phyloP scores from a whole-genome alignment of 1,284 basidiomycete species.

The Ganoderma multipileum region DNA sequence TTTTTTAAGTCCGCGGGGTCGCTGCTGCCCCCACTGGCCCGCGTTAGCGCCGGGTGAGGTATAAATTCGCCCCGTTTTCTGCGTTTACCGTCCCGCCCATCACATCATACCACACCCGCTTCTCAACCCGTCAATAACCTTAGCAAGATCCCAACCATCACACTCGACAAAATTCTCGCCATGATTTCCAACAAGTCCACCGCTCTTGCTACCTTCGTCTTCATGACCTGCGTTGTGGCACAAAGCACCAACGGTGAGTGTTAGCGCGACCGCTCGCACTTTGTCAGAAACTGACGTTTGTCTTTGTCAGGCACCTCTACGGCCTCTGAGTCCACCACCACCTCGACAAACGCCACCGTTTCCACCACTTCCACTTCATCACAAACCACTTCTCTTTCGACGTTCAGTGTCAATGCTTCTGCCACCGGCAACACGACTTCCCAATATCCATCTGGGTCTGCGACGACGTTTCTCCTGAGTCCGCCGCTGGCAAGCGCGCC shows the following conservation, averaged over 20 bases:
- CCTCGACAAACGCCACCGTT: not conserved
- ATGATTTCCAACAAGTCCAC: not conserved
- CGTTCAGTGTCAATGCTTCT: not conserved
- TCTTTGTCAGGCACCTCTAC: not conserved
- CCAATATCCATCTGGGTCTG: not conserved
- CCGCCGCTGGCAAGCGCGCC: not conserved
- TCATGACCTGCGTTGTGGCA: not conserved
- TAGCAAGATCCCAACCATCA: not conserved
- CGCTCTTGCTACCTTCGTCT: not conserved
- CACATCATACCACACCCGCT: not conserved
- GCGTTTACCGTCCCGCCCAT: not conserved
- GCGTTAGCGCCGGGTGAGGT: not conserved
- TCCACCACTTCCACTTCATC: not conserved
- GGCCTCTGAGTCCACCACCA: not conserved
- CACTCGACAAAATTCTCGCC: not conserved
- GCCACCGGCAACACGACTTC: not conserved
- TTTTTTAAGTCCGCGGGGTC: not conserved
- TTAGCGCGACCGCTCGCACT: not conserved
- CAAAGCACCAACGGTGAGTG: not conserved
- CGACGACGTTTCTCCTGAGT: not conserved
- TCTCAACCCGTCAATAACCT: not conserved
- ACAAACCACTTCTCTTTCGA: not conserved
- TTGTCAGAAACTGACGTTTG: not conserved
- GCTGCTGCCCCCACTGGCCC: not conserved
- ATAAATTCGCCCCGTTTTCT: slow-evolving; percentile 1